A percentile compares a stretch with the other conserved stretches of the same genome.
phyloP scores from a whole-genome alignment of 2,329 filamentous ascomycete genomes.

The Ceratocystiopsis sp. region DNA sequence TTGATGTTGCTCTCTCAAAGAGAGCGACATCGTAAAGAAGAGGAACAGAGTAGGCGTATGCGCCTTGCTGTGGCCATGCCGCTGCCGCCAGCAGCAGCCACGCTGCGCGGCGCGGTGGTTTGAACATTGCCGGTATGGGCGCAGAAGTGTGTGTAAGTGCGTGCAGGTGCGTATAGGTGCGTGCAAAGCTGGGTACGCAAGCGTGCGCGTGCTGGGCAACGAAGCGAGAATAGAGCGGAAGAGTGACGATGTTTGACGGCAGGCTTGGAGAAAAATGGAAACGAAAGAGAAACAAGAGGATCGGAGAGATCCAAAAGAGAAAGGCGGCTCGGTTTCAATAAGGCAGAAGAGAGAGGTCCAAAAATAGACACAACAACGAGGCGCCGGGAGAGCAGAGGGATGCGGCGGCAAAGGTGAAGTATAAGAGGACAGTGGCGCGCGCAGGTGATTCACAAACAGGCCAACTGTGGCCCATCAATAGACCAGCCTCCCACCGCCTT shows the following conservation, averaged over 20 bases:
- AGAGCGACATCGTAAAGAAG: neutral
- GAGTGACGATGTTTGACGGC: neutral
- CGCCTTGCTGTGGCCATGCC: constrained; percentile 9
- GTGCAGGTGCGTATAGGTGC: too few relatives aligned
- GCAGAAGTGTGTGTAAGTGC: neutral
- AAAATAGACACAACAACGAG: constrained; percentile 3
- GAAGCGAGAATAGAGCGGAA: neutral
- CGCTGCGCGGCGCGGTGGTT: constrained; percentile 15
- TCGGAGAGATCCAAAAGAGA: neutral
- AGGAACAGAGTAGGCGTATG: constrained; percentile 20
- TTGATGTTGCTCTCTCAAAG: neutral
- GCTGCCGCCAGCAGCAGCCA: constrained; percentile 19
- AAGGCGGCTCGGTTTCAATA: neutral
- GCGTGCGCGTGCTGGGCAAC: neutral
- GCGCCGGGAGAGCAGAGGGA: neutral
- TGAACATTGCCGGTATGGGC: constrained; percentile 1
- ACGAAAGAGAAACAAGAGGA: neutral
- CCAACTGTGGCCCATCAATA: neutral
- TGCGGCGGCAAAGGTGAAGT: constrained; percentile 1
- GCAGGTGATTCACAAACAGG: constrained; percentile 5
- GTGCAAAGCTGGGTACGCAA: too few relatives aligned
- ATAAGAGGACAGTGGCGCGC: constrained; percentile 3
- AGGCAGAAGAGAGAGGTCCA: neutral
- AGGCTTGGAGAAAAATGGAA: neutral
- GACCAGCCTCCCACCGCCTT: too few relatives aligned